Base-by-base conservation (phyloP, 2,329 filamentous ascomycete genomes). In the Colletotrichum sp. region DNA sequence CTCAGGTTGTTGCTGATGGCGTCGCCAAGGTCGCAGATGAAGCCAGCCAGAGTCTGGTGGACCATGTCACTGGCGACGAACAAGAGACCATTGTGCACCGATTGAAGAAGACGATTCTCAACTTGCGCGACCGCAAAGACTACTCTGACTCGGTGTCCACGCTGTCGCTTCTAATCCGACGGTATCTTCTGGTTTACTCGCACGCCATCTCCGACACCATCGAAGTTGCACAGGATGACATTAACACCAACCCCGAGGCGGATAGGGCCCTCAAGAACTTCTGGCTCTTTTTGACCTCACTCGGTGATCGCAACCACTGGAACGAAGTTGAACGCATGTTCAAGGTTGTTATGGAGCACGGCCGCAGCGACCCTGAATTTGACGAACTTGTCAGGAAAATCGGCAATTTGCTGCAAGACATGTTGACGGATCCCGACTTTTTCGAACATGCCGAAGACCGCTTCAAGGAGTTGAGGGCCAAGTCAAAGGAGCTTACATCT, bases 111-210 rank as follows among this genome's bases (percentile, higher is more conserved):
- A 93, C 94, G 0, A 92, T 99, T 5, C 79, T 91, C 16, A 95
- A 94, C 52, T 89, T 99, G 16, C 90, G 95, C 9, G 90, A 95
- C 80, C 92, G 94, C 68, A 91, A 90, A 9, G 95, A 98, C 82
- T 99, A 99, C 83, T 92, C 94, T 0, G 93, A 96, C 64, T 98
- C 96, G 0, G 95, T 98, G 0, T 95, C 95, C 1, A 95, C 93
- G 0, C 84, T 99, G 36, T 92, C 94, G 0, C 85, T 93, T 9
- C 88, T 99, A 8, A 89, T 98, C 72, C 92, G 95, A 81, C 92
- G 93, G 57, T 98, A 98, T 83, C 93, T 95, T 12, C 87, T 92
- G 77, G 88, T 93, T 12, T 98, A 98, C 82, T 95, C 95, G 1
- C 92, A 92, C 44, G 93, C 93, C 1, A 90, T 93, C 0, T 90